Evolutionary conservation across 2,329 filamentous ascomycete species (phyloP).

Genomic region (Aureobasidium vineae): DNA sequence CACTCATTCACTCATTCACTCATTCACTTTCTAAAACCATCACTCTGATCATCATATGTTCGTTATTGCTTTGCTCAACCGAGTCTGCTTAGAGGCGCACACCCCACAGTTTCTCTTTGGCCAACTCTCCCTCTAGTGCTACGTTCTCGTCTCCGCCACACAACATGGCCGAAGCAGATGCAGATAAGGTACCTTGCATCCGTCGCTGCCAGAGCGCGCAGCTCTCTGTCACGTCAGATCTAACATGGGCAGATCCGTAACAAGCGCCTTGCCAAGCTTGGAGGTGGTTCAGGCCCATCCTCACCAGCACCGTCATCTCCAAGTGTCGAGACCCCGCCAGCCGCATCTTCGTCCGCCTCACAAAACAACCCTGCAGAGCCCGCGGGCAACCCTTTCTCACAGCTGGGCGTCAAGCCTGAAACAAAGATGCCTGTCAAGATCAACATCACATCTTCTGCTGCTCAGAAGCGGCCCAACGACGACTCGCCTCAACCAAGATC

Average conservation of each 20-base stretch:
- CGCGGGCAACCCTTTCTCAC: constrained; percentile 31
- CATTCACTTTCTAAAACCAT: neutral
- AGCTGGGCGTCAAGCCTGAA: constrained; percentile 39
- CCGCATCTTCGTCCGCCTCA: constrained; percentile 26
- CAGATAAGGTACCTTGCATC: constrained; percentile 45
- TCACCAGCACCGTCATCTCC: constrained; percentile 30
- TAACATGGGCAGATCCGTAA: constrained; percentile 57
- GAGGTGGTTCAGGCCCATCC: constrained; percentile 41
- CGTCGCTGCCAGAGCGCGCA: neutral
- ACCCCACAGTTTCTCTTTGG: neutral
- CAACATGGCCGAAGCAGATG: constrained; percentile 41
- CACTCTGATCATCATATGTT: neutral
- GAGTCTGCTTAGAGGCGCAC: neutral
- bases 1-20: neutral
- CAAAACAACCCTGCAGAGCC: constrained; percentile 26
- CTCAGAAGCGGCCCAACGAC: constrained; percentile 40
- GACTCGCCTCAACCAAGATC: constrained; percentile 37
- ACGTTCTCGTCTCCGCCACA: neutral
- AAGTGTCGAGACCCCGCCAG: constrained; percentile 13
- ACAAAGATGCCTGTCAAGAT: constrained; percentile 38
- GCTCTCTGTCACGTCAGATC: neutral
- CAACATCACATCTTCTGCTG: constrained; percentile 36
- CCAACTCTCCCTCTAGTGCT: neutral
- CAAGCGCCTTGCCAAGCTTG: constrained; percentile 65
- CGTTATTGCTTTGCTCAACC: neutral